phyloP scores from a whole-genome alignment of 345 rosid genomes.

The Eucalyptus cloeziana region DNA sequence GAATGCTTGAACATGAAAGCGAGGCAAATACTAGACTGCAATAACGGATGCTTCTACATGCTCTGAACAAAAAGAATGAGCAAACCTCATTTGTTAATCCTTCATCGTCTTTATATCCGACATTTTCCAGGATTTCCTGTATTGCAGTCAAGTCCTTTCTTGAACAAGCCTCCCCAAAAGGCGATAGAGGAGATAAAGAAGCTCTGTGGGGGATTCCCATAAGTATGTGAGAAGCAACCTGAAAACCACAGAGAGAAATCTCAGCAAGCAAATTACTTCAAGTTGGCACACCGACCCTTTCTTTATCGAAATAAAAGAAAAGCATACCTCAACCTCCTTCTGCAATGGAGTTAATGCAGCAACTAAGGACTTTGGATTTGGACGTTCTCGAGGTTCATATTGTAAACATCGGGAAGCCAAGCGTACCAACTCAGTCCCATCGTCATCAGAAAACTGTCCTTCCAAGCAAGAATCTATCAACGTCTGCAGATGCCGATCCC shows the following conservation, averaged over 20 bases:
- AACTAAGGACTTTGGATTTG: constrained; percentile 66
- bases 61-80: neutral
- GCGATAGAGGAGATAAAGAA: constrained; percentile 40
- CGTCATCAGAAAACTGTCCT: constrained; percentile 77
- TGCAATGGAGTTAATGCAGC: constrained; percentile 82
- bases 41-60: neutral
- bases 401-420: constrained; percentile 91
- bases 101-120: constrained; percentile 82
- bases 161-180: constrained; percentile 95
- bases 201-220: constrained; percentile 74
- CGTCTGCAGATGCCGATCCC: constrained; percentile 82
- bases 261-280: neutral
- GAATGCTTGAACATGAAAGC: neutral
- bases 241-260: neutral
- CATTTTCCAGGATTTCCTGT: constrained; percentile 59
- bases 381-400: constrained; percentile 89
- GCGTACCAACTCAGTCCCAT: constrained; percentile 83
- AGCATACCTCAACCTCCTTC: constrained; percentile 58
- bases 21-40: neutral
- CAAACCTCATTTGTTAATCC: constrained; percentile 84
- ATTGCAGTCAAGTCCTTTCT: constrained; percentile 77
- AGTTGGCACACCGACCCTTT: neutral
- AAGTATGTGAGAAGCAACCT: constrained; percentile 82
- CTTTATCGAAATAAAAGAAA: neutral
- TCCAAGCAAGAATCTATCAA: constrained; percentile 88